A percentile compares a stretch with the other conserved stretches of the same genome.
phyloP scores from a whole-genome alignment of 345 rosid species.

The Mallotus nudiflorus region DNA sequence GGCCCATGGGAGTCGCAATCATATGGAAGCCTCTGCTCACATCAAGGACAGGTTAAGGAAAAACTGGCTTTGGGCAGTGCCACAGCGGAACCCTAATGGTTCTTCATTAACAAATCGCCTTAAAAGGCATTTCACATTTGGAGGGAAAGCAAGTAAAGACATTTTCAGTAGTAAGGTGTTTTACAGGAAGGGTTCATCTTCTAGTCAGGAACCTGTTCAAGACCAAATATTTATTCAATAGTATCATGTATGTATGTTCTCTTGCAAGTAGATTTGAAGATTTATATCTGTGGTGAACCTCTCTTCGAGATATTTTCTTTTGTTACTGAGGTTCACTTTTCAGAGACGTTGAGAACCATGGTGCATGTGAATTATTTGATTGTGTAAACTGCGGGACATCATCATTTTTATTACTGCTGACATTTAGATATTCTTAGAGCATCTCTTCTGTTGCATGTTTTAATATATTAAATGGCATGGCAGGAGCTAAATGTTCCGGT shows the following conservation, averaged over 20 bases:
- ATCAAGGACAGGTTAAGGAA: conserved; percentile 40
- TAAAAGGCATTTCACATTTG: conserved; percentile 48
- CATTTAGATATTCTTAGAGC: neutral
- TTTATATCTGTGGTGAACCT: conserved; percentile 19
- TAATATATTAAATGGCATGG: neutral
- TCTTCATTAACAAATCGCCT: conserved; percentile 47
- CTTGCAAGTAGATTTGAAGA: conserved; percentile 21
- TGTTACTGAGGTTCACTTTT: conserved; percentile 3
- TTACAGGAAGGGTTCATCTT: conserved; percentile 33
- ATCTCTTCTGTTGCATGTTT: neutral
- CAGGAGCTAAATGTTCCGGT: too few relatives aligned
- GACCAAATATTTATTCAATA: conserved; percentile 25
- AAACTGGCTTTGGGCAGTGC: conserved; percentile 34
- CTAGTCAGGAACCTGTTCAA: conserved; percentile 25
- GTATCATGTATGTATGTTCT: conserved; percentile 21
- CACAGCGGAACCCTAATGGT: conserved; percentile 31
- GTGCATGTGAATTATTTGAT: neutral
- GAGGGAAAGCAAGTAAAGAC: conserved; percentile 38
- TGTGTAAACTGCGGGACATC: neutral
- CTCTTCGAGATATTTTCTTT: neutral
- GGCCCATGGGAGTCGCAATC: conserved; percentile 26
- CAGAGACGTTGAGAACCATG: conserved; percentile 16
- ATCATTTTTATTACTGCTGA: neutral
- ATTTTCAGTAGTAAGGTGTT: conserved; percentile 27
- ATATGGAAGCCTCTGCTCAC: conserved; percentile 32